These are phyloP conservation scores for Strigomonas galati DNA, from an alignment of 208 protist genomes.

Conservation along the genomic window DNA sequence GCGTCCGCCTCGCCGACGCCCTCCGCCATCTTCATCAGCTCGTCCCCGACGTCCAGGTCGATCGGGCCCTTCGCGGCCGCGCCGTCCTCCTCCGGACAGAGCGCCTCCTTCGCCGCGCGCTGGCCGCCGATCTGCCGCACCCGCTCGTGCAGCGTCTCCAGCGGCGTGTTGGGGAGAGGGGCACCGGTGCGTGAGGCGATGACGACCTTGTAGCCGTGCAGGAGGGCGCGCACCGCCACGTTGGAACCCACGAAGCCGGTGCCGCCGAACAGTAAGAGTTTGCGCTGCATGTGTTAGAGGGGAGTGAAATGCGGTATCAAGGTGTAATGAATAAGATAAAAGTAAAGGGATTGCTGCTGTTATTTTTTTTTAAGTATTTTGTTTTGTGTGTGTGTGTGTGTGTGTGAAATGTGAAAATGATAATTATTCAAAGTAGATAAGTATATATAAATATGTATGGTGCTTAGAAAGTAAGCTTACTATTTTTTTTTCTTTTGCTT, in stretches of 20 bases:
- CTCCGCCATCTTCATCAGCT: conserved; percentile 21
- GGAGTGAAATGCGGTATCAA: not conserved
- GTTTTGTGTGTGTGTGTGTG: not conserved
- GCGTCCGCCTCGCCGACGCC: conserved; percentile 19
- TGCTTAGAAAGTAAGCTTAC: not conserved
- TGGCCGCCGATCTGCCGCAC: conserved; percentile 38
- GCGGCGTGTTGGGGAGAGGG: conserved; percentile 35
- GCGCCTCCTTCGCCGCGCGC: conserved; percentile 29
- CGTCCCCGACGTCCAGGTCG: conserved; percentile 16
- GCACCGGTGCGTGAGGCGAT: conserved; percentile 58
- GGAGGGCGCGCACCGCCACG: conserved; percentile 54
- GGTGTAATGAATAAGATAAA: not conserved
- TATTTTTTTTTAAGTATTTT: conserved; percentile 3
- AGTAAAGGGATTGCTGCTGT: not conserved
- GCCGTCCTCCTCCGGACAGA: not conserved
- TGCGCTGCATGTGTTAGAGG: conserved; percentile 37
- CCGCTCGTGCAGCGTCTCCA: conserved; percentile 32
- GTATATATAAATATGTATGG: not conserved
- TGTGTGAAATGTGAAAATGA: not conserved
- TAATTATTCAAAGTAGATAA: too few relatives aligned
- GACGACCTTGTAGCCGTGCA: conserved; percentile 61
- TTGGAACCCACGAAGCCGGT: conserved; percentile 76
- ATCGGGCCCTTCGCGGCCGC: not conserved
- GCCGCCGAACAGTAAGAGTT: conserved; percentile 83
- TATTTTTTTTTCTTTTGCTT: conserved; percentile 10